These are phyloP conservation scores for Chytriomyces sp. DNA, from an alignment of 192 early-diverging fungal species.

Conservation along the genomic window DNA sequence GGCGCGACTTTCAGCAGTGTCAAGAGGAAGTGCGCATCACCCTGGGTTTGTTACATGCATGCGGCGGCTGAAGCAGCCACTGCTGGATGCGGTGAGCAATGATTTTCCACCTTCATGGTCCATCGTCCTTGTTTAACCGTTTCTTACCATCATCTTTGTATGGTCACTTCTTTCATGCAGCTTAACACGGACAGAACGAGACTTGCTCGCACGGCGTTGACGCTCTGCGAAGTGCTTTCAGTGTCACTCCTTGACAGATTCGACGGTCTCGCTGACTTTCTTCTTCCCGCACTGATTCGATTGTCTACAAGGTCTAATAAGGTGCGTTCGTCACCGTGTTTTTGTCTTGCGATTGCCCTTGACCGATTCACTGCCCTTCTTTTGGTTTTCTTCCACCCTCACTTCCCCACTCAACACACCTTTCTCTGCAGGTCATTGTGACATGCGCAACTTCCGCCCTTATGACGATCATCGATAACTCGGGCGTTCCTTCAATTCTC, in stretches of 20 bases:
- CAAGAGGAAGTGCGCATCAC: constrained; percentile 47
- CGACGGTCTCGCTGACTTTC: constrained; percentile 64
- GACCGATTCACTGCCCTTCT: too few relatives aligned
- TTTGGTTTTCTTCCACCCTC: too few relatives aligned
- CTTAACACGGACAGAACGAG: constrained; percentile 75
- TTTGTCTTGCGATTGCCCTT: too few relatives aligned
- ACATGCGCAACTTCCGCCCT: constrained; percentile 65
- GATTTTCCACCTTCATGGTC: too few relatives aligned
- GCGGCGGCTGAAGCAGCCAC: constrained; percentile 53
- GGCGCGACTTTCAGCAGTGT: constrained; percentile 49
- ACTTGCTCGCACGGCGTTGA: constrained; percentile 71
- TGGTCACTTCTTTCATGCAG: constrained; percentile 44
- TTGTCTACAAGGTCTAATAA: constrained; percentile 79
- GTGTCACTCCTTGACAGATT: constrained; percentile 66
- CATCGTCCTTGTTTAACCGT: background rate
- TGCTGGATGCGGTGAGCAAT: constrained; percentile 58
- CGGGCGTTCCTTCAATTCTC: constrained; percentile 58
- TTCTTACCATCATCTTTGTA: background rate
- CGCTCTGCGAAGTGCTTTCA: constrained; percentile 68
- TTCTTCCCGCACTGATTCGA: constrained; percentile 66
- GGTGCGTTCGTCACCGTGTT: background rate
- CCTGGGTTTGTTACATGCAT: constrained; percentile 55
- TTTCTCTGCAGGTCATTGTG: constrained; percentile 56
- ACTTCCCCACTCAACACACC: too few relatives aligned
- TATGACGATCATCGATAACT: constrained; percentile 64